These are phyloP conservation scores for Cladosporium colombiae DNA, from an alignment of 2,329 filamentous ascomycete genomes.

Conservation along the genomic window DNA sequence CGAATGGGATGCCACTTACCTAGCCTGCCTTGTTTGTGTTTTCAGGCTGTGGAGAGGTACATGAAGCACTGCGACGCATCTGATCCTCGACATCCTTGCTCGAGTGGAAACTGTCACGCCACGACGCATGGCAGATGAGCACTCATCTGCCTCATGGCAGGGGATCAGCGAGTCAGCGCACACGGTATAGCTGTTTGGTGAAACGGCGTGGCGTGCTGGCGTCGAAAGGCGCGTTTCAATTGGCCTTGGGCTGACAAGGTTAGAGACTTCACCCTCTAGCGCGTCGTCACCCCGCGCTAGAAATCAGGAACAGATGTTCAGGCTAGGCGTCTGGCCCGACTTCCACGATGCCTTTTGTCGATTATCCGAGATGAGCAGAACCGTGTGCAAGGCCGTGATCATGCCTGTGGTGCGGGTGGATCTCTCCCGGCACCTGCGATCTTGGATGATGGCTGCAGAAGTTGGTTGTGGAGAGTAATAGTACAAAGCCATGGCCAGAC, in stretches of 20 bases:
- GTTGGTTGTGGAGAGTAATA: conserved; percentile 1
- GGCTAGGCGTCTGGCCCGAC: conserved; percentile 15
- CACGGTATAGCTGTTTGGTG: conserved; percentile 15
- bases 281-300: conserved; percentile 9
- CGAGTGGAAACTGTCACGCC: conserved; percentile 13
- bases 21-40: background rate
- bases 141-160: conserved; percentile 5
- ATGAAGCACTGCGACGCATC: conserved; percentile 4
- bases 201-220: conserved; percentile 14
- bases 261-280: conserved; percentile 2
- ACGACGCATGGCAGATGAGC: conserved; percentile 5
- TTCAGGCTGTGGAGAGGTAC: background rate
- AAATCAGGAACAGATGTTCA: conserved; percentile 16
- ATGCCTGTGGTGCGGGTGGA: background rate
- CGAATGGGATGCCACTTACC: background rate
- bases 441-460: conserved; percentile 9
- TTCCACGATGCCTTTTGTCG: background rate
- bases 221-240: conserved; percentile 10
- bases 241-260: background rate
- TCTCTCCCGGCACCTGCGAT: background rate
- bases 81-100: conserved; percentile 14
- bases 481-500: conserved; percentile 7
- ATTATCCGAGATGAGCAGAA: conserved; percentile 19
- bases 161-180: background rate
- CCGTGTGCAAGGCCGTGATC: conserved; percentile 4